phyloP scores from a whole-genome alignment of 2,329 filamentous ascomycete genomes.

The Epichloe gansuensis region DNA sequence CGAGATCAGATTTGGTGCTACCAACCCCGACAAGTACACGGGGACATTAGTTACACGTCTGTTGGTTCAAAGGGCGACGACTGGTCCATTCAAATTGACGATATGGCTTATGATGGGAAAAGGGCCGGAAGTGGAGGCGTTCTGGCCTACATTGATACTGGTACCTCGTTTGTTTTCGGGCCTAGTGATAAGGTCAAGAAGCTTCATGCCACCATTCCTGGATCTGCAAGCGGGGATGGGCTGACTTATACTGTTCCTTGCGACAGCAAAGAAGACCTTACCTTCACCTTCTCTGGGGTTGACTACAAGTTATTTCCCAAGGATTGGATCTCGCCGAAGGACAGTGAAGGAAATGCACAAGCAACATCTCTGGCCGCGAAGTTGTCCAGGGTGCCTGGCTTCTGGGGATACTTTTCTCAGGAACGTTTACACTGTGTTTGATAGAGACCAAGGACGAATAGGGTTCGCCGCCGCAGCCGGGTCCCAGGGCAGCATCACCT shows the following conservation, averaged over 20 bases:
- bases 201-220: conserved; percentile 57
- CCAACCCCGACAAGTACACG: conserved; percentile 53
- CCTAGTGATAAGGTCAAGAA: conserved; percentile 53
- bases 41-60: conserved; percentile 54
- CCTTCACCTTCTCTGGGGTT: conserved; percentile 55
- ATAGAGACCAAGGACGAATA: conserved; percentile 55
- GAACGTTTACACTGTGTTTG: conserved; percentile 81
- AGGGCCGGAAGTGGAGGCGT: conserved; percentile 41
- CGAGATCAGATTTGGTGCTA: conserved; percentile 63
- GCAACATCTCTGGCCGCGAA: conserved; percentile 63
- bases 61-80: conserved; percentile 38
- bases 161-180: conserved; percentile 68
- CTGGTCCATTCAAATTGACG: conserved; percentile 64
- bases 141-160: conserved; percentile 69
- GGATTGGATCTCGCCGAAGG: conserved; percentile 53
- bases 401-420: conserved; percentile 76
- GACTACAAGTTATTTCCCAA: conserved; percentile 54
- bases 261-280: conserved; percentile 45
- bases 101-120: conserved; percentile 49
- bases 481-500: background rate
- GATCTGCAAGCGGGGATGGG: conserved; percentile 42
- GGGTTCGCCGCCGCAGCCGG: conserved; percentile 19
- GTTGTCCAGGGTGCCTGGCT: conserved; percentile 61
- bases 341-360: conserved; percentile 42
- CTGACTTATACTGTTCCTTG: conserved; percentile 64